Conservation (phyloP, 176 grass and related monocot species). For the Oryza australiensis region DNA sequence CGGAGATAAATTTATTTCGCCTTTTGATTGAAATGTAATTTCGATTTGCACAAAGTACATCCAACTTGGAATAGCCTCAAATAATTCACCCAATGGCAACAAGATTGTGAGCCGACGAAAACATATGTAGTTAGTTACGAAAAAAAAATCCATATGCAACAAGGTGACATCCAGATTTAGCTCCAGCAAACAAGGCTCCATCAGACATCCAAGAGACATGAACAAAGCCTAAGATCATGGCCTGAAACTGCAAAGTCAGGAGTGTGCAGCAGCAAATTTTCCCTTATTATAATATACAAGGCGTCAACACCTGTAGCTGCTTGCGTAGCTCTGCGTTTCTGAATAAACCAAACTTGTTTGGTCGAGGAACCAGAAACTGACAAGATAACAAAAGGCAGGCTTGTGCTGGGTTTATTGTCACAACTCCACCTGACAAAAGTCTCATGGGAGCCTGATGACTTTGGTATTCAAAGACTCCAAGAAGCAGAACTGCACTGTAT, state of each 20-base stretch:
- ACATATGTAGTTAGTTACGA: no score
- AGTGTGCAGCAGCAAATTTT: no score
- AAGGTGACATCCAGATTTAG: no score
- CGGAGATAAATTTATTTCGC: neutral
- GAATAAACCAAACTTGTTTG: neutral
- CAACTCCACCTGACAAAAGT: constrained; percentile 14
- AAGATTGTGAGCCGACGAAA: no score
- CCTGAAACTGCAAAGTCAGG: no score
- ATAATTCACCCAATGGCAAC: no score
- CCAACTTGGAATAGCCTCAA: neutral
- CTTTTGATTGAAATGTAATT: neutral
- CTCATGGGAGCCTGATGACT: neutral
- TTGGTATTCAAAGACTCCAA: neutral
- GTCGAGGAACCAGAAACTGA: neutral
- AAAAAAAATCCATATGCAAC: neutral
- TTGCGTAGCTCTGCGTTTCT: neutral
- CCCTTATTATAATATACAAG: neutral
- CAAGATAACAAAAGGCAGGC: neutral
- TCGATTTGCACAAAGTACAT: neutral
- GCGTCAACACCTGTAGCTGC: neutral
- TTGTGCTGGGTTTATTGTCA: neutral
- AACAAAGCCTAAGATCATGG: neutral
- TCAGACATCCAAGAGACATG: neutral
- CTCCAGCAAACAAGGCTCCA: neutral
- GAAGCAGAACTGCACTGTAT: no score